Evolutionary conservation across 805 yeast genomes (phyloP).

Genomic region (Groenewaldozyma tartarivorans): DNA sequence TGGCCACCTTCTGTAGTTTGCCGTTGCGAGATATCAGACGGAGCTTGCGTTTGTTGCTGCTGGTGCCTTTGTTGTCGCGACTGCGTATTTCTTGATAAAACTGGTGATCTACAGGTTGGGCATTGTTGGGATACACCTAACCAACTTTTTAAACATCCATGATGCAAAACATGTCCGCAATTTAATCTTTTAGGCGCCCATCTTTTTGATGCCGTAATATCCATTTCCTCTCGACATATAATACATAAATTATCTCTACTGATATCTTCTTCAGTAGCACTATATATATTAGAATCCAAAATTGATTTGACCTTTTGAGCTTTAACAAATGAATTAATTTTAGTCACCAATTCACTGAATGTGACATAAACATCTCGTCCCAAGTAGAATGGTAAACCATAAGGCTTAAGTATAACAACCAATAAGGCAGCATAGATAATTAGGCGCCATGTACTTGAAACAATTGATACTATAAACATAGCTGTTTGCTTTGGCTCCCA

Average conservation of each 20-base stretch:
- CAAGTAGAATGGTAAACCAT: slow-evolving; percentile 37
- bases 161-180: slow-evolving; percentile 84
- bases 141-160: slow-evolving; percentile 90
- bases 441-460: slow-evolving; percentile 41
- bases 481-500: slow-evolving; percentile 67
- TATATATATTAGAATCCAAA: slow-evolving; percentile 51
- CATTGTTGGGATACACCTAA: slow-evolving; percentile 85
- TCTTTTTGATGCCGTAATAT: slow-evolving; percentile 33
- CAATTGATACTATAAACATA: slow-evolving; percentile 45
- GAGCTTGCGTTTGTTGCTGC: not conserved
- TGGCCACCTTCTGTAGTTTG: too few relatives aligned
- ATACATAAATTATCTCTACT: slow-evolving; percentile 61
- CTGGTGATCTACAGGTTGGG: slow-evolving; percentile 69
- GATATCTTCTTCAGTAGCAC: slow-evolving; percentile 56
- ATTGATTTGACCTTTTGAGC: slow-evolving; percentile 37
- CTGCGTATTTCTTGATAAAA: slow-evolving; percentile 6
- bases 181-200: slow-evolving; percentile 61
- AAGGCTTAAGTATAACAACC: slow-evolving; percentile 36
- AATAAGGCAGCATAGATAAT: slow-evolving; percentile 38
- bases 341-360: slow-evolving; percentile 20
- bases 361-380: slow-evolving; percentile 41
- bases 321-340: slow-evolving; percentile 22
- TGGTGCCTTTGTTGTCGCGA: not conserved
- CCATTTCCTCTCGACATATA: slow-evolving; percentile 88
- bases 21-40: not conserved